These are phyloP conservation scores for Aeschynomene evenia DNA, from an alignment of 306 rosid genomes.

Conservation along the genomic window DNA sequence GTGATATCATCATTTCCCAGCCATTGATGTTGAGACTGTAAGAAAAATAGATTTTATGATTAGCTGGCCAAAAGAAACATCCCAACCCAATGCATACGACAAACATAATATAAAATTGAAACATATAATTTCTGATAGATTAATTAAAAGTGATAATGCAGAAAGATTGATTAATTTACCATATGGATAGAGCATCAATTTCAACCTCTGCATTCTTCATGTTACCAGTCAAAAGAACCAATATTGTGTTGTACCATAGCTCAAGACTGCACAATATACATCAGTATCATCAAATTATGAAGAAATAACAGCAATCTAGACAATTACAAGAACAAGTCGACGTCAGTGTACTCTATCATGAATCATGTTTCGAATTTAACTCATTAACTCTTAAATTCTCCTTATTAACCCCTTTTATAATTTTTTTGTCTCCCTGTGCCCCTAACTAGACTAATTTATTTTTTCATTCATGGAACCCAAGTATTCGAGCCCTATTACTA, in stretches of 20 bases:
- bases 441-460: too few relatives aligned
- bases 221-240: constrained; percentile 51
- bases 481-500: too few relatives aligned
- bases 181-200: constrained; percentile 58
- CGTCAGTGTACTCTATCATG: too few relatives aligned
- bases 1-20: constrained; percentile 55
- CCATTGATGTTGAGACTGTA: constrained; percentile 51
- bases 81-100: neutral
- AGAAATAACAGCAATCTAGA: neutral
- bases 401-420: too few relatives aligned
- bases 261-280: constrained; percentile 38
- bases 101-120: constrained; percentile 1
- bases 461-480: too few relatives aligned
- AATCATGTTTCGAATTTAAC: too few relatives aligned
- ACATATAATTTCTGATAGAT: neutral
- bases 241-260: constrained; percentile 53
- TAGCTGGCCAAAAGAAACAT: neutral
- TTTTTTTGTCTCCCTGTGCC: too few relatives aligned
- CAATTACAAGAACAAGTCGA: too few relatives aligned
- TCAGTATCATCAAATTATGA: neutral
- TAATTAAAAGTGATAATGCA: too few relatives aligned
- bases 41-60: neutral
- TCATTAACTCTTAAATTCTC: too few relatives aligned
- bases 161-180: too few relatives aligned
- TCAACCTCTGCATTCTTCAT: constrained; percentile 50